These are phyloP conservation scores for Dendryphion nanum DNA, from an alignment of 2,329 filamentous ascomycete genomes.

Conservation along the genomic window DNA sequence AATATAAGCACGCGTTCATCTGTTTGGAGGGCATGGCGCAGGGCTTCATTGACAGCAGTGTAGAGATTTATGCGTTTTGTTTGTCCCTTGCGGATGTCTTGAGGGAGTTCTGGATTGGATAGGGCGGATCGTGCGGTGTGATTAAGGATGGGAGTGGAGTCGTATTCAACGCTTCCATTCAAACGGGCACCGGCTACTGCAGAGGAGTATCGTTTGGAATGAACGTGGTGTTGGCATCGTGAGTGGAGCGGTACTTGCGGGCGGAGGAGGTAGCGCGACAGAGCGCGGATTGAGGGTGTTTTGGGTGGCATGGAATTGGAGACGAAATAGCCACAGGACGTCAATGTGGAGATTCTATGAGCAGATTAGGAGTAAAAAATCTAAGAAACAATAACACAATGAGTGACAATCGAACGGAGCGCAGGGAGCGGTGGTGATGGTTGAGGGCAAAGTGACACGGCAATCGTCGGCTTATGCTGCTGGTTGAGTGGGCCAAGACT, in stretches of 20 bases:
- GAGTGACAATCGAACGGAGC: too few relatives aligned
- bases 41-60: slow-evolving; percentile 87
- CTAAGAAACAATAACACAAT: too few relatives aligned
- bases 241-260: slow-evolving; percentile 25
- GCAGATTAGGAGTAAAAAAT: too few relatives aligned
- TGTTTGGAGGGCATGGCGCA: slow-evolving; percentile 75
- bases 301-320: slow-evolving; percentile 26
- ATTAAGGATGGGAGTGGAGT: slow-evolving; percentile 74
- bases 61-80: slow-evolving; percentile 92
- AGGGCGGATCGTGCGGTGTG: slow-evolving; percentile 75
- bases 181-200: slow-evolving; percentile 57
- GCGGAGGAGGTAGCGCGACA: slow-evolving; percentile 30
- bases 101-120: slow-evolving; percentile 67
- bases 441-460: too few relatives aligned
- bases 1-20: slow-evolving; percentile 90
- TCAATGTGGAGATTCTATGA: too few relatives aligned
- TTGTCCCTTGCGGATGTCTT: slow-evolving; percentile 61
- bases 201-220: slow-evolving; percentile 47
- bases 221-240: slow-evolving; percentile 18
- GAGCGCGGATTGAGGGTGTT: slow-evolving; percentile 28
- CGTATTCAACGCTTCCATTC: slow-evolving; percentile 86
- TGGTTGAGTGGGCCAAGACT: too few relatives aligned
- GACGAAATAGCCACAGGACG: not conserved
- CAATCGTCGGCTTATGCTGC: too few relatives aligned
- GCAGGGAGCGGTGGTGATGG: too few relatives aligned